phyloP scores from a whole-genome alignment of 495 filamentous ascomycete genomes.

The Gamarada debralockiae region DNA sequence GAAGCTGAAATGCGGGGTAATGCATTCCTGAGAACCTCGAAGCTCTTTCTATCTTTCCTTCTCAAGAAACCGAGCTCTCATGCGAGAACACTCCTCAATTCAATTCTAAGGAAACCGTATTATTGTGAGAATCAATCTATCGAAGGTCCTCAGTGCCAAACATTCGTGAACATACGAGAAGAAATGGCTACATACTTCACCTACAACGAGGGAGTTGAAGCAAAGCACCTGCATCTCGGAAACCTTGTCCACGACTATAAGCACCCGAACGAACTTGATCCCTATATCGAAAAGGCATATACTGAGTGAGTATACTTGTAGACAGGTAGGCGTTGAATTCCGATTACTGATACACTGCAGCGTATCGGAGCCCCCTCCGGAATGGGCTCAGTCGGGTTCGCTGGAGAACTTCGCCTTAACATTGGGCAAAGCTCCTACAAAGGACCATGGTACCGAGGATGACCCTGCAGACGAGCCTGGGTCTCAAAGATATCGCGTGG shows the following conservation, averaged over 20 bases:
- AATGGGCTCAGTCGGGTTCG: slow-evolving; percentile 7
- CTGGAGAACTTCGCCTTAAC: slow-evolving; percentile 21
- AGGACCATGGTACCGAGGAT: slow-evolving; percentile 1
- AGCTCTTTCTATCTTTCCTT: too few relatives aligned
- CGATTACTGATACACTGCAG: slow-evolving; percentile 1
- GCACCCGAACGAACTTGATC: slow-evolving; percentile 10
- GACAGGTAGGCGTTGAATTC: background rate
- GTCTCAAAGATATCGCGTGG: slow-evolving; percentile 14
- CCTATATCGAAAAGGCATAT: slow-evolving; percentile 14
- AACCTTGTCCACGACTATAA: slow-evolving; percentile 19
- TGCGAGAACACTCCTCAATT: too few relatives aligned
- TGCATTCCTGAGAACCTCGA: too few relatives aligned
- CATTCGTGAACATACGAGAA: background rate
- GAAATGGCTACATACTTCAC: slow-evolving; percentile 15
- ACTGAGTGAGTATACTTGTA: slow-evolving; percentile 12
- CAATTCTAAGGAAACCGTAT: too few relatives aligned
- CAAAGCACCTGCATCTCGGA: slow-evolving; percentile 19
- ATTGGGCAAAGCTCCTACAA: slow-evolving; percentile 5
- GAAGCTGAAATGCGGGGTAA: too few relatives aligned
- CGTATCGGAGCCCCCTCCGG: slow-evolving; percentile 10
- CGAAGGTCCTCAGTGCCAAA: too few relatives aligned
- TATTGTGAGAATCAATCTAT: too few relatives aligned
- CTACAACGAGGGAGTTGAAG: slow-evolving; percentile 14
- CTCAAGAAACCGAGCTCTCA: too few relatives aligned
- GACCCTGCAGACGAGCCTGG: background rate